Conservation (phyloP, 1,284 basidiomycete genomes). For the Chalciporus sp. region DNA sequence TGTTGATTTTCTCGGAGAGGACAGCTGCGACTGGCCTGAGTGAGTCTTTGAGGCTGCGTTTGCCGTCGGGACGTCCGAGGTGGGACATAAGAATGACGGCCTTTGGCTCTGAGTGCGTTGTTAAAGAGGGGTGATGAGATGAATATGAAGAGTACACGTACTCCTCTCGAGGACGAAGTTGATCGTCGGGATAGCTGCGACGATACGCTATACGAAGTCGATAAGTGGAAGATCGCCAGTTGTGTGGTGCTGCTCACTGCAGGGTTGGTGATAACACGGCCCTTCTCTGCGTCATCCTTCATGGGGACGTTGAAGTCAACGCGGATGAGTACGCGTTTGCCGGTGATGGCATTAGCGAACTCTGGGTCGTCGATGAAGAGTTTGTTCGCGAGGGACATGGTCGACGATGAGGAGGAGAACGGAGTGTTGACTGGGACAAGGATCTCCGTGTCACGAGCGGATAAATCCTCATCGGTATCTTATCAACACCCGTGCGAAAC, state of each 20-base stretch:
- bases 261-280: constrained; percentile 93
- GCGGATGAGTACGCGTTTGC: constrained; percentile 92
- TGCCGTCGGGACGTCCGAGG: constrained; percentile 95
- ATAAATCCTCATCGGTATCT: neutral
- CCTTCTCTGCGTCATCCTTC: constrained; percentile 44
- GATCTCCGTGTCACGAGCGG: too few relatives aligned
- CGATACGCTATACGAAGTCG: constrained; percentile 74
- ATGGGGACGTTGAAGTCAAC: constrained; percentile 99
- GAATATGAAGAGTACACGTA: constrained; percentile 32
- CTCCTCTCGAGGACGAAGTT: constrained; percentile 92
- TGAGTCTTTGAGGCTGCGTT: constrained; percentile 88
- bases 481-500: neutral
- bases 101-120: constrained; percentile 67
- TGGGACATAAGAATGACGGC: constrained; percentile 96
- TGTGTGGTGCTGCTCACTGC: constrained; percentile 60
- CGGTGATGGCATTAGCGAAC: constrained; percentile 65
- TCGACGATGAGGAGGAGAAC: constrained; percentile 7
- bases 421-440: too few relatives aligned
- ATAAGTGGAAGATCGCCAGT: neutral
- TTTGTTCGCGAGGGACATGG: constrained; percentile 96
- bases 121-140: neutral
- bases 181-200: constrained; percentile 95
- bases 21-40: constrained; percentile 84
- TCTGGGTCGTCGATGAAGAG: constrained; percentile 87
- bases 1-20: constrained; percentile 46